A percentile compares a stretch with the other conserved stretches of the same genome.
phyloP scores from a whole-genome alignment of 1,284 basidiomycete genomes.

The Ganoderma resinaceum region DNA sequence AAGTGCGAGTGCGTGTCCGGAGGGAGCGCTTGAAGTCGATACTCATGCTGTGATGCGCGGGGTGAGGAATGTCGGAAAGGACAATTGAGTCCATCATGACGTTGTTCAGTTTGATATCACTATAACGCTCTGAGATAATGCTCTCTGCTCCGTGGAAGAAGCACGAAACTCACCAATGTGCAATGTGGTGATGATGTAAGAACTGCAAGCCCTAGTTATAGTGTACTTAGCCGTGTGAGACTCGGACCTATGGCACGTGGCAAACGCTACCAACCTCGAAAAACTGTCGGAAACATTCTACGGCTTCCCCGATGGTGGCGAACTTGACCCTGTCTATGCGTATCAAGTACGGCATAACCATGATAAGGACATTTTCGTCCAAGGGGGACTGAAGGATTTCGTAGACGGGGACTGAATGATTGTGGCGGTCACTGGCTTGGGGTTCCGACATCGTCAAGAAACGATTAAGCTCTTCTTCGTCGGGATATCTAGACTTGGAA shows the following conservation, averaged over 20 bases:
- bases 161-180: too few relatives aligned
- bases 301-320: too few relatives aligned
- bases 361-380: slow-evolving; percentile 21
- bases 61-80: neutral
- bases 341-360: slow-evolving; percentile 40
- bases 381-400: slow-evolving; percentile 29
- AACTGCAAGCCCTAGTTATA: too few relatives aligned
- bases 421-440: slow-evolving; percentile 30
- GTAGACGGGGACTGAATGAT: too few relatives aligned
- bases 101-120: too few relatives aligned
- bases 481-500: slow-evolving; percentile 29
- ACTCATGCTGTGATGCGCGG: neutral
- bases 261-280: slow-evolving; percentile 34
- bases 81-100: neutral
- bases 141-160: too few relatives aligned
- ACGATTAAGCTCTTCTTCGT: neutral
- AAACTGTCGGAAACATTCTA: slow-evolving; percentile 39
- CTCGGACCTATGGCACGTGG: too few relatives aligned
- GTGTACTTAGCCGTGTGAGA: too few relatives aligned
- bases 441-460: slow-evolving; percentile 14
- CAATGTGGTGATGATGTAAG: too few relatives aligned
- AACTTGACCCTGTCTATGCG: slow-evolving; percentile 32
- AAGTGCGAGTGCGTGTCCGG: slow-evolving; percentile 32
- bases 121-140: too few relatives aligned
- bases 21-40: neutral